Conservation (phyloP, 2,329 filamentous ascomycete species). For the Talaromyces sp. region DNA sequence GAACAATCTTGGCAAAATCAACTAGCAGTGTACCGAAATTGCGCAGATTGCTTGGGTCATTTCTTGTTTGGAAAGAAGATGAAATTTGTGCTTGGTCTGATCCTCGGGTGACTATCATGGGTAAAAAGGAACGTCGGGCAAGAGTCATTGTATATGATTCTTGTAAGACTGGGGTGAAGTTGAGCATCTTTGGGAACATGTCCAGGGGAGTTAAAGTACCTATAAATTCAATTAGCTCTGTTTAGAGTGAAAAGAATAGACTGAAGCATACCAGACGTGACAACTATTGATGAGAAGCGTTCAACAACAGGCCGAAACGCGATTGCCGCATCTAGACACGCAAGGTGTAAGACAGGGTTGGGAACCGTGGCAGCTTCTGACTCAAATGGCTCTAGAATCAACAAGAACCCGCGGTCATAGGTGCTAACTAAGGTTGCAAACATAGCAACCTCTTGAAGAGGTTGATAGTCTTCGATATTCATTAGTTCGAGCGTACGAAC, state of each 20-base stretch:
- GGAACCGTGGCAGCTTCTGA: conserved; percentile 92
- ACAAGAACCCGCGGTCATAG: conserved; percentile 91
- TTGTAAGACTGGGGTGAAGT: conserved; percentile 85
- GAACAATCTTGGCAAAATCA: conserved; percentile 93
- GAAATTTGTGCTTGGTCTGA: conserved; percentile 91
- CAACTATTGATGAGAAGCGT: conserved; percentile 94
- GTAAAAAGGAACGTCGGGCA: conserved; percentile 87
- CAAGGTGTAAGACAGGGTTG: conserved; percentile 95
- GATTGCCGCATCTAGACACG: conserved; percentile 93
- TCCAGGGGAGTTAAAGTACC: conserved; percentile 95
- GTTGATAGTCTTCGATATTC: conserved; percentile 96
- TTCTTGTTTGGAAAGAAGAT: conserved; percentile 89
- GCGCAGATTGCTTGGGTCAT: conserved; percentile 91
- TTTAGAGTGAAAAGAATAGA: background rate
- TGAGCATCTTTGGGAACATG: conserved; percentile 99
- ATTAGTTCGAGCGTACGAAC: conserved; percentile 92
- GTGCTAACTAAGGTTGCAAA: conserved; percentile 95
- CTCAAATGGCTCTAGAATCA: conserved; percentile 96
- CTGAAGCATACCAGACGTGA: conserved; percentile 60
- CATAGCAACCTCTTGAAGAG: conserved; percentile 92
- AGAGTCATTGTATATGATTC: conserved; percentile 98
- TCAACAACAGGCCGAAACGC: conserved; percentile 98
- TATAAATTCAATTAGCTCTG: background rate
- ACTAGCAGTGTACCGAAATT: conserved; percentile 93
- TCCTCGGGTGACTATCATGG: conserved; percentile 94